A percentile compares a stretch with the other conserved stretches of the same genome.
These are phyloP conservation scores for Coemansia sp. DNA, from an alignment of 192 early-diverging fungal species.

Conservation along the genomic window DNA sequence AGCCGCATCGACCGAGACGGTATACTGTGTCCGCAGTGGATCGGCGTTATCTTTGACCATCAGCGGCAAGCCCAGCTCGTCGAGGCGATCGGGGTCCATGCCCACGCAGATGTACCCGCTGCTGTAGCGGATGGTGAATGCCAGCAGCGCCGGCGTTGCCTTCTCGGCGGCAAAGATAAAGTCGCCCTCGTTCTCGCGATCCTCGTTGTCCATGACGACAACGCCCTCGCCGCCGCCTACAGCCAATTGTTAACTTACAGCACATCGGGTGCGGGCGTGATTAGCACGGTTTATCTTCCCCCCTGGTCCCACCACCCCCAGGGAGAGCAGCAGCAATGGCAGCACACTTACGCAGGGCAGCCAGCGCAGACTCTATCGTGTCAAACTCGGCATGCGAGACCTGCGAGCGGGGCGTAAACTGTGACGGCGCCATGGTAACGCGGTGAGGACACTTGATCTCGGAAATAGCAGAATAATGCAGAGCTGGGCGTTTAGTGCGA, in stretches of 20 bases:
- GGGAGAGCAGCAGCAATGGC: background rate
- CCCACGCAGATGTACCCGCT: constrained; percentile 93
- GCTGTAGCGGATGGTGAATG: constrained; percentile 93
- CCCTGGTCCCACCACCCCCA: background rate
- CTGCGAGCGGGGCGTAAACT: background rate
- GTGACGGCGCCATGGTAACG: constrained; percentile 6
- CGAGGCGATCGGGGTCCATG: constrained; percentile 69
- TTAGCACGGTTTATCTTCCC: background rate
- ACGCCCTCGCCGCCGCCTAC: constrained; percentile 78
- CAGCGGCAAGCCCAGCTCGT: constrained; percentile 81
- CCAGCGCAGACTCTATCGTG: constrained; percentile 34
- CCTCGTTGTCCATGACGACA: constrained; percentile 94
- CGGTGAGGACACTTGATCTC: background rate
- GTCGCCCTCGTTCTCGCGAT: constrained; percentile 99
- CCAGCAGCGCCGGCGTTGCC: constrained; percentile 85
- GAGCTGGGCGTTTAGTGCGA: too few species aligned
- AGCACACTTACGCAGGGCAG: constrained; percentile 43
- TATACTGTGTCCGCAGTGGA: constrained; percentile 89
- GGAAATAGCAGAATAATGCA: background rate
- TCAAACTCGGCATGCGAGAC: constrained; percentile 15
- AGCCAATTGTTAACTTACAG: background rate
- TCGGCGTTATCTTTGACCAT: constrained; percentile 96
- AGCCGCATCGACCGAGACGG: constrained; percentile 82
- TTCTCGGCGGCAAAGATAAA: constrained; percentile 96
- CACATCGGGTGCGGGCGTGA: too few species aligned